A percentile compares a stretch with the other conserved stretches of the same genome.
These are phyloP conservation scores for Parietaria judaica DNA, from an alignment of 306 rosid species.

Conservation along the genomic window DNA sequence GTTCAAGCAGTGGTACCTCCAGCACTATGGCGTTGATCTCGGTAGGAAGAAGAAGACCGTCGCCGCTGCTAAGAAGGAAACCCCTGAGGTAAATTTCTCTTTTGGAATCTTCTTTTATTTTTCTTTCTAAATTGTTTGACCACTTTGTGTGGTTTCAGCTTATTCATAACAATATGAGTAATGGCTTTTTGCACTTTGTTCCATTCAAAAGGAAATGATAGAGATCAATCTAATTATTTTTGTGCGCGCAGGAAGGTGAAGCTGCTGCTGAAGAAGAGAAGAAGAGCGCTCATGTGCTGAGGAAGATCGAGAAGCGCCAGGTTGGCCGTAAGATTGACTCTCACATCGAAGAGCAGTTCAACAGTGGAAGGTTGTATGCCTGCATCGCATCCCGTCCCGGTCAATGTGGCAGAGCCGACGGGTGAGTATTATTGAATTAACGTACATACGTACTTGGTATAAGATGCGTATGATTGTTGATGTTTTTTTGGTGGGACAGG, in stretches of 20 bases:
- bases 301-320: constrained; percentile 41
- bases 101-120: not conserved
- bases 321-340: constrained; percentile 23
- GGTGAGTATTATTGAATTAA: constrained; percentile 13
- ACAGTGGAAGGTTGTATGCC: constrained; percentile 34
- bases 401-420: constrained; percentile 41
- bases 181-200: no score
- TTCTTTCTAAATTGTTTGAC: not conserved
- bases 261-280: constrained; percentile 26
- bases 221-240: no score
- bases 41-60: constrained; percentile 35
- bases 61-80: constrained; percentile 34
- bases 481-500: constrained; percentile 18
- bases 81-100: constrained; percentile 23
- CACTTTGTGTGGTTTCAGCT: not conserved
- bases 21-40: constrained; percentile 33
- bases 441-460: not conserved
- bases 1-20: constrained; percentile 40
- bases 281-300: constrained; percentile 29
- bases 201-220: no score
- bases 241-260: constrained; percentile 30
- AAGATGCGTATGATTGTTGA: not conserved
- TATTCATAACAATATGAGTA: no score
- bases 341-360: constrained; percentile 37
- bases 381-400: constrained; percentile 41